phyloP scores from a whole-genome alignment of 371 early-diverging fungal genomes.

The Sporodiniella umbellata region DNA sequence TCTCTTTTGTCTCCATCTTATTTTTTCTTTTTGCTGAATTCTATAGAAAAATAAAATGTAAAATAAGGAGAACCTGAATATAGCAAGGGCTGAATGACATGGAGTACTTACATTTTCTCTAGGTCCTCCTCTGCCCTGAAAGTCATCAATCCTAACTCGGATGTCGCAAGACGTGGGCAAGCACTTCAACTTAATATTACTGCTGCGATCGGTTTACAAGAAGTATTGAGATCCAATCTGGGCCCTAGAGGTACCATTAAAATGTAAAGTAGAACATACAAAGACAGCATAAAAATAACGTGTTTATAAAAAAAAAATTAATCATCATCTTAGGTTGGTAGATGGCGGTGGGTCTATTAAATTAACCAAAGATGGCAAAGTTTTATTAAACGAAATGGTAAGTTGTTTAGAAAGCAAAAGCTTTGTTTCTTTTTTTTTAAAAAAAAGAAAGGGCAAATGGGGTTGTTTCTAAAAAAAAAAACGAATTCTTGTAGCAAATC shows the following conservation, averaged over 20 bases:
- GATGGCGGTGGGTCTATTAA: slow-evolving; percentile 95
- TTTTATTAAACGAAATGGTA: slow-evolving; percentile 96
- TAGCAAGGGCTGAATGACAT: too few species aligned
- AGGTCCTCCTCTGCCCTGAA: slow-evolving; percentile 73
- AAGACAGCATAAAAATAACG: background rate
- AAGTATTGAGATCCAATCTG: slow-evolving; percentile 94
- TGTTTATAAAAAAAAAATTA: background rate
- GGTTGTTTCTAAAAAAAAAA: background rate
- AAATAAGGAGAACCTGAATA: too few species aligned
- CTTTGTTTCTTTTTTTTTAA: too few species aligned
- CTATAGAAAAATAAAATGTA: background rate
- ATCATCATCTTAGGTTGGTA: slow-evolving; percentile 73
- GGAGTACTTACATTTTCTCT: background rate
- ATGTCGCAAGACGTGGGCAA: slow-evolving; percentile 98
- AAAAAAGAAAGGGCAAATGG: background rate
- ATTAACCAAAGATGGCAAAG: slow-evolving; percentile 97
- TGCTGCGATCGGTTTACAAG: slow-evolving; percentile 94
- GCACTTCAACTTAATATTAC: slow-evolving; percentile 97
- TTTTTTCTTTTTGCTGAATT: background rate
- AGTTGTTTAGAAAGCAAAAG: too few species aligned
- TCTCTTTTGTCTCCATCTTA: too few species aligned
- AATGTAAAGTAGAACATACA: slow-evolving; percentile 84
- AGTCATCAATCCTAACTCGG: slow-evolving; percentile 96
- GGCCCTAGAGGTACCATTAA: slow-evolving; percentile 99
- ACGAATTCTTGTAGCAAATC: slow-evolving; percentile 91